Evolutionary conservation across 139 green algal genomes (phyloP), one percentile per base, ranked within the genome.

Genomic region (Zygnema cylindricum): DNA sequence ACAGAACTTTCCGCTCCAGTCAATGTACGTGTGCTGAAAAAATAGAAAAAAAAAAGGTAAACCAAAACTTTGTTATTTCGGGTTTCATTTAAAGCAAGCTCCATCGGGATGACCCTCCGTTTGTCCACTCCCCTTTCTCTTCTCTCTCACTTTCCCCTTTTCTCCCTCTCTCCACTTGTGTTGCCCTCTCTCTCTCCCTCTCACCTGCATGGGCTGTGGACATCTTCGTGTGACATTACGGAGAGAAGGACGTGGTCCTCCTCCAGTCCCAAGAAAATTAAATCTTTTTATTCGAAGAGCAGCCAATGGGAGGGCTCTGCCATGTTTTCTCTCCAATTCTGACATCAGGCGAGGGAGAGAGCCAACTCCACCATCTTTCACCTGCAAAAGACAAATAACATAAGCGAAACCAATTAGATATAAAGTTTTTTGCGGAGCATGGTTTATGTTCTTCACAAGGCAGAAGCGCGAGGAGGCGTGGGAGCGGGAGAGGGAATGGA

Each of bases 301-400:
- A 41, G 76, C 43, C 41, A 83, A 36, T 2, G 49, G 30, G 32
- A 83, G 76, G 30, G 30, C 41, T 0, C 25, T 36, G 32, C 41
- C 33, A 35, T 83, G 76, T 2, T 35, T 7, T n/a, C 3, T 21
- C 30, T 33, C 76, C 30, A 22, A 32, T 7, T 49, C 76, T 35
- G 35, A 33, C 76, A 83, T 32, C 76, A 35, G 33, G 0, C 41
- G 76, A 0, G 76, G 76, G 41, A 55, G 32, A 55, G n/a, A 33
- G 30, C 49, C 76, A 33, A 35, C 33, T 71, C 43, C 71, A 32
- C 33, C n/a, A 36, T 83, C 41, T 16, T 35, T n/a, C 76, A 83
- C 30, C 76, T 83, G 76, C 43, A 35, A 0, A 83, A 83, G n/a
- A 35, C 76, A 36, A 33, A 75, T 16, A 83, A 16, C 71, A 16